phyloP scores from a whole-genome alignment of 73 alveolate species.

The Paramecium tetraurelia region DNA sequence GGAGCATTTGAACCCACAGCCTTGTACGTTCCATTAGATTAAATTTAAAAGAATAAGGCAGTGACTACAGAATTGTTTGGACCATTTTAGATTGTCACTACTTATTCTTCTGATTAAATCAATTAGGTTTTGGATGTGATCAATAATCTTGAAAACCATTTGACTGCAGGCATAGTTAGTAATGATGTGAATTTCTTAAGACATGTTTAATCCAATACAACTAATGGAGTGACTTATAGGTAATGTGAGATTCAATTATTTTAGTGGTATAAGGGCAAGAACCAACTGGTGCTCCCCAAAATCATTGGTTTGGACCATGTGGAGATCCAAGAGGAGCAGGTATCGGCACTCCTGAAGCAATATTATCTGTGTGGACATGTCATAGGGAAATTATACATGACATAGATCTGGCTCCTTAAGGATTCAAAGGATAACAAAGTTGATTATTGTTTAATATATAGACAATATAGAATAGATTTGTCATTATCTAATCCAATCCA shows the following conservation, averaged over 20 bases:
- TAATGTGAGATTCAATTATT: constrained; percentile 67
- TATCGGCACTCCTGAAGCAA: constrained; percentile 90
- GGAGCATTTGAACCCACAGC: constrained; percentile 94
- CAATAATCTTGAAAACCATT: constrained; percentile 80
- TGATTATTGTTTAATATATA: neutral
- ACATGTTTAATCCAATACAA: constrained; percentile 67
- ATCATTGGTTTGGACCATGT: constrained; percentile 98
- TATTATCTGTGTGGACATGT: constrained; percentile 84
- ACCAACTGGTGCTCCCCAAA: constrained; percentile 99
- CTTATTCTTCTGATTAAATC: constrained; percentile 42
- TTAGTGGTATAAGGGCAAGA: constrained; percentile 94
- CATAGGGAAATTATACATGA: constrained; percentile 94
- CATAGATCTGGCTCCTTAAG: constrained; percentile 68
- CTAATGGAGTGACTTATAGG: constrained; percentile 80
- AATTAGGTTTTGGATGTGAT: constrained; percentile 63
- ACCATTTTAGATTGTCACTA: constrained; percentile 87
- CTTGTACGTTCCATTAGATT: constrained; percentile 78
- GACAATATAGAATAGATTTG: neutral
- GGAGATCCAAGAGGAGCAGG: constrained; percentile 98
- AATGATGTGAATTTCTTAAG: constrained; percentile 82
- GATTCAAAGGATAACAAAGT: neutral
- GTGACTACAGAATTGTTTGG: constrained; percentile 93
- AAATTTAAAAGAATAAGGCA: constrained; percentile 57
- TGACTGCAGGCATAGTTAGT: constrained; percentile 96
- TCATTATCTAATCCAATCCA: neutral